These are phyloP conservation scores for Hemileccinum rubropunctum DNA, from an alignment of 768 basidiomycete genomes.

Conservation along the genomic window DNA sequence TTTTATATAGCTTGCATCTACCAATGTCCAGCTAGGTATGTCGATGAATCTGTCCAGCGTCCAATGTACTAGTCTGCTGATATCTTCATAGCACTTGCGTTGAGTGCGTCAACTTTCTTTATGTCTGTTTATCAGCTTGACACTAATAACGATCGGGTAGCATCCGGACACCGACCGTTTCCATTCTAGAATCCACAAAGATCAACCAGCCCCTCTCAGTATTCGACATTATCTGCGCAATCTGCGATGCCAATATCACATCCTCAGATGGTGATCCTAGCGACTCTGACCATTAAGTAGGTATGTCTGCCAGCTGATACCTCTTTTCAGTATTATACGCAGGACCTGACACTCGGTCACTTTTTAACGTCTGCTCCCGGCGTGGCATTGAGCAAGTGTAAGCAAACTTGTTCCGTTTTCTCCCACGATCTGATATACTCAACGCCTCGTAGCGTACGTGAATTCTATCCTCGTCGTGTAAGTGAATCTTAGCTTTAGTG, in stretches of 20 bases:
- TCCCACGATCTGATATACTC: background rate
- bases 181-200: too few relatives aligned
- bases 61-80: too few relatives aligned
- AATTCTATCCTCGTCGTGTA: constrained; percentile 24
- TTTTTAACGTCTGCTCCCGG: constrained; percentile 6
- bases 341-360: background rate
- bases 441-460: constrained; percentile 13
- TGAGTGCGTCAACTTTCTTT: too few relatives aligned
- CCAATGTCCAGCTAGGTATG: too few relatives aligned
- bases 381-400: constrained; percentile 15
- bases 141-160: too few relatives aligned
- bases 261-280: constrained; percentile 11
- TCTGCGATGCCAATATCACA: background rate
- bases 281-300: background rate
- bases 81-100: too few relatives aligned
- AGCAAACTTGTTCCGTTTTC: background rate
- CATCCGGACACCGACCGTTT: too few relatives aligned
- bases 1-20: too few relatives aligned
- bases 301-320: background rate
- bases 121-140: too few relatives aligned
- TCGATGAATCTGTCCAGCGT: too few relatives aligned
- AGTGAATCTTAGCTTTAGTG: background rate
- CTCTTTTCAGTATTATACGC: constrained; percentile 9
- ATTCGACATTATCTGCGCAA: too few relatives aligned
- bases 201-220: too few relatives aligned